Evolutionary conservation across 306 rosid species (phyloP), one percentile per base, ranked within the genome.

Genomic region (Sindora glabra): DNA sequence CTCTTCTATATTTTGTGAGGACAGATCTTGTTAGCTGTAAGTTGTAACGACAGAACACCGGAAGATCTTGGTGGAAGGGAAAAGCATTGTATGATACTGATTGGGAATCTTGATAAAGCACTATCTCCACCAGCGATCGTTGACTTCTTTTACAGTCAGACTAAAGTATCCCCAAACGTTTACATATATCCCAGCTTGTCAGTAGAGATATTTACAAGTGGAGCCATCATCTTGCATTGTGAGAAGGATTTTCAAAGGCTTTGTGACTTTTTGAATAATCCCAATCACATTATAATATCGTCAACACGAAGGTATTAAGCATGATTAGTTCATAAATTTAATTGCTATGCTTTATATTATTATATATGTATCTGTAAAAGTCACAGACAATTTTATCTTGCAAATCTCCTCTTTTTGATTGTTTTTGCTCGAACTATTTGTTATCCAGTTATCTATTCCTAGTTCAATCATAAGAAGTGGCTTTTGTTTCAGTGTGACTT

Each of bases 81-180:
- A 42, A 71, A 48, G 2, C 30, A 52, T 17, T 79, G 58, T 41
- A 48, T 83, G 83, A 70, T 91, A 34, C 47, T 85, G 59, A 23
- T 91, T 32, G 96, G 75, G 23, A 91, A 91, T 77, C 74, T 91
- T 7, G 91, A 83, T 59, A 87, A 63, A 55, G 77, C 63, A 4
- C 32, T 76, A 25, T 55, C 76, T 45, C 77, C 89, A 15, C 52
- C 37, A 48, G 65, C 74, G 14, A 44, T 88, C 17, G 65, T 40
- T 40, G 79, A 87, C 22, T 87, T 87, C 79, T 48, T 91, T n/a
- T 44, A 25, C 0, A 56, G 33, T 26, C 75, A 79, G 54, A 67
- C 85, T 55, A 63, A 61, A 8, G 48, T 91, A 48, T 61, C 66
- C 14, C 74, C 87, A 62, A 74, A 30, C 52, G 89, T 81, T 32